Conservation (phyloP, 2,329 filamentous ascomycete species). For the Neonectria sp. region DNA sequence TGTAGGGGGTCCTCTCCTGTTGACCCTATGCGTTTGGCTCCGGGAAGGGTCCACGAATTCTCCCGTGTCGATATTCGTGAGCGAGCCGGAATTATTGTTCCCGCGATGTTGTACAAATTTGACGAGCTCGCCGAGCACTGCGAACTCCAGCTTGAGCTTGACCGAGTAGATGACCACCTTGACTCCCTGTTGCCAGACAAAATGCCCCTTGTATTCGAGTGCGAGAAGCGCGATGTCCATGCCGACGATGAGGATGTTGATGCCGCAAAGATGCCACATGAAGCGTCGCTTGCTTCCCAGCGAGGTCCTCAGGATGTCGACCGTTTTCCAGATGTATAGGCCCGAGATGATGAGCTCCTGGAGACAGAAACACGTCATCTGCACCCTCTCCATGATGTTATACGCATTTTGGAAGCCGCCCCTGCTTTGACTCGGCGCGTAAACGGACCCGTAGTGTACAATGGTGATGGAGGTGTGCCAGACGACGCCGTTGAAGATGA, state of each 20-base stretch:
- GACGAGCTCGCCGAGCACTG: conserved; percentile 54
- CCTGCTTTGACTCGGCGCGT: conserved; percentile 18
- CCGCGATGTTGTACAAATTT: conserved; percentile 49
- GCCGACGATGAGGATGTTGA: conserved; percentile 60
- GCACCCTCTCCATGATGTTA: conserved; percentile 49
- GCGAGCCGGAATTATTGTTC: background rate
- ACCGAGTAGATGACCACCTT: conserved; percentile 54
- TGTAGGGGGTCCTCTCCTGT: conserved; percentile 1
- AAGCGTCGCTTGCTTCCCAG: conserved; percentile 31
- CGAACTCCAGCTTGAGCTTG: conserved; percentile 56
- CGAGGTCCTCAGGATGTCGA: conserved; percentile 27
- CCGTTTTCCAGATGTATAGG: conserved; percentile 21
- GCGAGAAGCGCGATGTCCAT: conserved; percentile 57
- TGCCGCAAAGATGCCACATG: conserved; percentile 42
- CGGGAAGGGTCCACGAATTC: conserved; percentile 27
- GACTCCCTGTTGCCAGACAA: conserved; percentile 52
- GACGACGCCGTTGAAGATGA: conserved; percentile 67
- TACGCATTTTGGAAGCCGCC: conserved; percentile 33
- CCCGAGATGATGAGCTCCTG: conserved; percentile 26
- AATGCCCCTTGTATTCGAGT: conserved; percentile 51
- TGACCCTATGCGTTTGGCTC: background rate
- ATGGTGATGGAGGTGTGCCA: conserved; percentile 69
- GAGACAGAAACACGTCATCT: conserved; percentile 23
- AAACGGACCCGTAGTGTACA: conserved; percentile 67
- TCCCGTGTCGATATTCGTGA: conserved; percentile 6